Base-by-base conservation (phyloP, 306 rosid genomes). In the Vigna trinervia region DNA sequence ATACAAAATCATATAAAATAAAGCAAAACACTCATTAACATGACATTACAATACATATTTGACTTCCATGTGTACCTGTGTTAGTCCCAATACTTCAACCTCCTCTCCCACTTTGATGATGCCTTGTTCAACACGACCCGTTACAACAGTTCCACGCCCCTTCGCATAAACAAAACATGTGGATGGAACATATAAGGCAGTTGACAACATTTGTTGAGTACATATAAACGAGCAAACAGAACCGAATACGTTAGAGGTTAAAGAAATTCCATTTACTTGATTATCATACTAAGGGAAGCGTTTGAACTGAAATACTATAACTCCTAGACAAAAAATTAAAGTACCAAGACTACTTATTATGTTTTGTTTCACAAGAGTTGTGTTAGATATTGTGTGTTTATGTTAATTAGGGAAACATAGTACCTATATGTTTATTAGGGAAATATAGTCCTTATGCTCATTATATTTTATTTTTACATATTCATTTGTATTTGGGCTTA, bases 91-190 rank as follows among this genome's bases (percentile, higher is more conserved):
- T 81, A 93, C 56, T 85, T 93, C 98, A 77, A 93, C 96, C 86
- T 93, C 98, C 84, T 93, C 98, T 36, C 97, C 97, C 28, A 93
- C 90, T 93, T 93, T 90, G 74, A 91, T 81, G 46, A 79, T 85
- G 47, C 98, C 97, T 87, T 93, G 98, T 79, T 93, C 98, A 84
- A 93, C 88, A 38, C 97, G 96, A 36, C 98, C 98, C 26, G 97
- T 93, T 57, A 88, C 96, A 75, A 93, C 98, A 81, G 98, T 93
- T 85, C 98, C 98, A 77, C 96, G 98, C 46, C 98, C 97, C 97
- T 91, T 85, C 69, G 73, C 53, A 82, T 48, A 77, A 22, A 56
- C 50, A 47, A 32, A 30, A 43, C 17, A 78, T 65, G 17, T 11
- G 28, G 34, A 45, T 48, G 54, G 65, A 47, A 53, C 12, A 51